Evolutionary conservation across 2,329 filamentous ascomycete species (phyloP).

Genomic region (Alternaria incomplexa): DNA sequence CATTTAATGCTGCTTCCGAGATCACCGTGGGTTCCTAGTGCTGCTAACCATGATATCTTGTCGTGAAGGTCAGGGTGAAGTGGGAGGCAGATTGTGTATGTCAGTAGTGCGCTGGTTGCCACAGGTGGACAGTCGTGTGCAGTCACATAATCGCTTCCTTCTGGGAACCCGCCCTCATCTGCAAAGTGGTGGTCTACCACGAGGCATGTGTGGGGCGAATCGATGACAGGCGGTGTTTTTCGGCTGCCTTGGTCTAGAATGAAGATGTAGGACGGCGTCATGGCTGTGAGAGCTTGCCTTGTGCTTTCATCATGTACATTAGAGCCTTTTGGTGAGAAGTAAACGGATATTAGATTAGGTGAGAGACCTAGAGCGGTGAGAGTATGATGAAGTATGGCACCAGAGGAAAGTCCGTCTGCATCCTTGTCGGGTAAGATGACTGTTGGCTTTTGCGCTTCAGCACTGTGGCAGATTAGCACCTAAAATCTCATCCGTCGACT

Average conservation of each 20-base stretch:
- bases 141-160: slow-evolving; percentile 62
- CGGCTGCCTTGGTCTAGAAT: slow-evolving; percentile 70
- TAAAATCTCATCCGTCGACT: neutral
- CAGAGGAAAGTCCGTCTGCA: slow-evolving; percentile 69
- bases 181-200: slow-evolving; percentile 71
- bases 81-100: slow-evolving; percentile 66
- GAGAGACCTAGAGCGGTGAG: slow-evolving; percentile 65
- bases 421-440: slow-evolving; percentile 73
- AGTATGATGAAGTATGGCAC: slow-evolving; percentile 67
- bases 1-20: slow-evolving; percentile 70
- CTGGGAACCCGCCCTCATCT: slow-evolving; percentile 64
- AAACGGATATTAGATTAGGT: slow-evolving; percentile 59
- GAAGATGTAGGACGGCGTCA: slow-evolving; percentile 64
- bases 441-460: slow-evolving; percentile 56
- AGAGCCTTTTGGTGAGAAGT: slow-evolving; percentile 65
- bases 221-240: slow-evolving; percentile 60
- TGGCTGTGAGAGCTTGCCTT: slow-evolving; percentile 57
- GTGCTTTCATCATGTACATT: slow-evolving; percentile 64
- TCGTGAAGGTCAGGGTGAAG: slow-evolving; percentile 60
- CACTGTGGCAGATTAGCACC: slow-evolving; percentile 49
- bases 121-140: slow-evolving; percentile 70
- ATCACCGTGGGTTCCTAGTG: slow-evolving; percentile 71
- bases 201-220: slow-evolving; percentile 58
- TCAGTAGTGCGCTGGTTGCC: slow-evolving; percentile 68
- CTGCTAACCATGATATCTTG: slow-evolving; percentile 66